Percentiles rank a stretch among this genome's conserved stretches.
Evolutionary conservation across 176 grass and related monocot species (phyloP).

Genomic region (Phragmites australis): DNA sequence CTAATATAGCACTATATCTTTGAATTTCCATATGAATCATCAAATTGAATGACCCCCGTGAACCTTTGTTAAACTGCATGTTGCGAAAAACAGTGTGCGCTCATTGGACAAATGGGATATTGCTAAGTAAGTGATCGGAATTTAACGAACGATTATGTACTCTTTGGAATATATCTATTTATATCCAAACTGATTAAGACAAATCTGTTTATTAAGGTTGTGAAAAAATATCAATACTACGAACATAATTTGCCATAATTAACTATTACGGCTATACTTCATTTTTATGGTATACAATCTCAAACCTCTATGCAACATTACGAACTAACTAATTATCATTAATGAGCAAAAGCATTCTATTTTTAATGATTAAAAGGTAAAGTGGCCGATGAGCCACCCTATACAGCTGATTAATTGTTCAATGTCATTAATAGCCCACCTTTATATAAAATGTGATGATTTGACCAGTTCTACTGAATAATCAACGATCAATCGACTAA

Average conservation of each 20-base stretch:
- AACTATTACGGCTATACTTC: background rate
- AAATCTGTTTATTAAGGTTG: constrained; percentile 6
- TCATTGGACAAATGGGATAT: no score
- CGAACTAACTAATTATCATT: background rate
- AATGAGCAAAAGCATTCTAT: background rate
- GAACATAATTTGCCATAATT: background rate
- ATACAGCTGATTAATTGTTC: background rate
- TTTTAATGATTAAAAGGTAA: background rate
- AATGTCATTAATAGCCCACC: background rate
- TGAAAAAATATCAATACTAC: background rate
- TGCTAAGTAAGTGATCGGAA: no score
- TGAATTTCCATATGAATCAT: no score
- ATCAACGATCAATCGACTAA: background rate
- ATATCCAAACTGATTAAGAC: no score
- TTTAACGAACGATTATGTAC: no score
- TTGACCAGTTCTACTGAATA: background rate
- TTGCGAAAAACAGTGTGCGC: no score
- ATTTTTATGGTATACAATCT: background rate
- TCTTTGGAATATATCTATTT: no score
- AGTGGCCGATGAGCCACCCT: background rate
- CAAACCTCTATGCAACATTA: background rate
- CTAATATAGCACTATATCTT: no score
- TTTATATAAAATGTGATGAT: background rate
- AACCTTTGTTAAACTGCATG: no score
- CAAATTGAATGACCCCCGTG: no score